Base-by-base conservation (phyloP, 1,139 yeast species). In the Debaryomycetaceae sp. region DNA sequence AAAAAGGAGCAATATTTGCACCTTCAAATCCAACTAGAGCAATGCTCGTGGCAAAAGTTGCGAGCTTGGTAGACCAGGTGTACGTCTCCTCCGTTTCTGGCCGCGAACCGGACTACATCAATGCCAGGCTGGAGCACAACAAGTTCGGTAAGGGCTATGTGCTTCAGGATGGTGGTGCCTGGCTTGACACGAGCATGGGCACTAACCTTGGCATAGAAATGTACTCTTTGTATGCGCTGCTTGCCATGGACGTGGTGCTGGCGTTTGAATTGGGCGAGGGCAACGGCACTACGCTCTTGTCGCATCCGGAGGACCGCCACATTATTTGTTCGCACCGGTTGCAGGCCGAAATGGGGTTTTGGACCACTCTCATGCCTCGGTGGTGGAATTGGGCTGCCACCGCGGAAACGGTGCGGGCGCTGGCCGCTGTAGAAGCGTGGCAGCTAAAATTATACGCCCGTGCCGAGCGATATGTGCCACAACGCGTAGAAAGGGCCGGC, bases 181-280 rank as follows among this genome's bases (percentile, higher is more conserved):
- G 71, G 71, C 54, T 61, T 31, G 45, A 52, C 34, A 32, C 44
- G 11, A 37, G 39, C 4, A 48, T 47, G 20, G 18, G 34, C 5
- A 38, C 36, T 12, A 58, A 56, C 32, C 41, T 61, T 29, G 67
- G 67, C 2, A 57, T 79, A 18, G 83, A 81, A 31, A 79, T 76
- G 1, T 78, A 75, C 44, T 65, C 75, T 10, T 49, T 81, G 13
- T 81, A 79, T 60, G 79, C 78, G 13, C 62, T 80, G n/a, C 61
- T 81, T 44, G 88, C 91, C 2, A 73, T 81, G 77, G 88, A 81
- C 43, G 80, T 76, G 4, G 77, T 79, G 2, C 69, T 81, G 2
- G 67, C 71, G 10, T 77, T 78, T 48, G 78, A 78, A 35, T 65
- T 78, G 38, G 89, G 89, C 0, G 42, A 51, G 0, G 54, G 57